Evolutionary conservation across 371 early-diverging fungal genomes (phyloP), one percentile per base, ranked within the genome.

Genomic region (Apophysomyces elegans): DNA sequence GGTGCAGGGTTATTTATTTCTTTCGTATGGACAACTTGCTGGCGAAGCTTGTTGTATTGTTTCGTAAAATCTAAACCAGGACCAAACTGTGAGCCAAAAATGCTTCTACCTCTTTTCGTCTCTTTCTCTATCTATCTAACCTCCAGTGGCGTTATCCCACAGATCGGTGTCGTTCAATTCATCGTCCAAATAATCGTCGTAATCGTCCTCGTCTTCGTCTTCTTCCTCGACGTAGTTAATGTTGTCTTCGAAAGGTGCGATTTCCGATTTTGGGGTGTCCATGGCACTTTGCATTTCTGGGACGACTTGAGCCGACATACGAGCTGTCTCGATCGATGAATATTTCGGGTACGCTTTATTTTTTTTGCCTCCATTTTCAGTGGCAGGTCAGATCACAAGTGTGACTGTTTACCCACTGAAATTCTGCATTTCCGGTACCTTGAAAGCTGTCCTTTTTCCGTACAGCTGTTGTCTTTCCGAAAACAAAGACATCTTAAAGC

Each of bases 11-110:
- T 66, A 6, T 79, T 60, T 9, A 65, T 64, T 5, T 67, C 37
- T 11, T 70, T 64, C 1, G 73, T 62, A 0, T 80, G 78, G 13
- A 76, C 76, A 7, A 87, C 69, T 60, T 90, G 88, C 38, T 85
- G 84, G 37, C 91, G 84, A 69, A 95, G 80, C 45, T 88, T 86
- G 78, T 96, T 96, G 80, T 93, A 96, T 69, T 96, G 92, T 72
- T 96, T 96, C 16, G 96, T 96, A 69, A 96, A 96, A 71, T 96
- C 93, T 89, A 69, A 26, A 26, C 2, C 32, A 26, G 32, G 32
- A 26, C 32, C 3, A 26, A 26, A 26, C 32, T 26, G 32, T 26
- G 32, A 26, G 32, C 32, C 32, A 26, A 26, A 26, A 26, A 26
- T 26, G 32, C 32, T 26, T 46, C 26, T 26, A 26, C 26, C 1